These are phyloP conservation scores for Phtheirospermum japonicum DNA, from an alignment of 257 asterid genomes.

Conservation along the genomic window DNA sequence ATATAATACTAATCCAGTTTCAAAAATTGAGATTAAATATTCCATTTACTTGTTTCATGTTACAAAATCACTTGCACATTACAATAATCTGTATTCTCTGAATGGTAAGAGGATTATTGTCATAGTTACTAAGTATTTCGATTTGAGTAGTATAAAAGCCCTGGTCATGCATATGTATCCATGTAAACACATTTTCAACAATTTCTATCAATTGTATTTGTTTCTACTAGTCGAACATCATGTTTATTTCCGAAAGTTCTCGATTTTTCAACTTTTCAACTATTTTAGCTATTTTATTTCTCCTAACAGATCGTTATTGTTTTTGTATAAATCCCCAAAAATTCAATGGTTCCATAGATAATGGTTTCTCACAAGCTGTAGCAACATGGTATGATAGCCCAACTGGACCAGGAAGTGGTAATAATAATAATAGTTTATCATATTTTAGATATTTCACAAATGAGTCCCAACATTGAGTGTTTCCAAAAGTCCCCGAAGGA, in stretches of 20 bases:
- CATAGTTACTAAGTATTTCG: too few relatives aligned
- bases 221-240: not conserved
- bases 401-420: constrained; percentile 2
- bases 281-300: not conserved
- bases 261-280: not conserved
- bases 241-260: not conserved
- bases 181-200: too few relatives aligned
- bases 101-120: too few relatives aligned
- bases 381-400: constrained; percentile 3
- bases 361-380: not conserved
- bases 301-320: not conserved
- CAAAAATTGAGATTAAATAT: too few relatives aligned
- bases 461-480: not conserved
- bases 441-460: not conserved
- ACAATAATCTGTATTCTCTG: too few relatives aligned
- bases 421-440: not conserved
- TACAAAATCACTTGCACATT: too few relatives aligned
- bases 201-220: not conserved
- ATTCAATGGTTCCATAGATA: not conserved
- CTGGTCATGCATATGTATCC: too few relatives aligned
- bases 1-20: too few relatives aligned
- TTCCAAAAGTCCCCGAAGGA: not conserved
- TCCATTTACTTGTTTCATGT: too few relatives aligned
- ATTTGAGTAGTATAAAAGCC: too few relatives aligned
- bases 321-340: not conserved